A percentile compares a stretch with the other conserved stretches of the same genome.
phyloP scores from a whole-genome alignment of 1,284 basidiomycete genomes.

The Ganoderma lingzhi region DNA sequence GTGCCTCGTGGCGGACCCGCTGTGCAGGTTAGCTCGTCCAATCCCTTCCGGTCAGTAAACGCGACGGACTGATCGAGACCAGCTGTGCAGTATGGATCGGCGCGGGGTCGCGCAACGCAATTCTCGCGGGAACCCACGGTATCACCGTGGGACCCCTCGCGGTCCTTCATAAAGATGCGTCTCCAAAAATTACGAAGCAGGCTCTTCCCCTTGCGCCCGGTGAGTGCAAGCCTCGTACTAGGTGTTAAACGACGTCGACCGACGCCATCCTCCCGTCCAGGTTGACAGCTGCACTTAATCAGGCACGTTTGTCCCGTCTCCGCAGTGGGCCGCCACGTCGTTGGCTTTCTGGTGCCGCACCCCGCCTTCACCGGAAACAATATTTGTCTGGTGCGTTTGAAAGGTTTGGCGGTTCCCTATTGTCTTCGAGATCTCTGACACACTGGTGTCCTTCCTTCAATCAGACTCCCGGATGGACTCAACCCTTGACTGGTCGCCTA shows the following conservation, averaged over 20 bases:
- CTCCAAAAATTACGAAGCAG: not conserved
- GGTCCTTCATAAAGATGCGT: not conserved
- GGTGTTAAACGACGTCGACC: not conserved
- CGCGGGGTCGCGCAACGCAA: not conserved
- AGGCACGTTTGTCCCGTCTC: not conserved
- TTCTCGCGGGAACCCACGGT: not conserved
- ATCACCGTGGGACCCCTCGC: not conserved
- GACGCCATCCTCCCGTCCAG: not conserved
- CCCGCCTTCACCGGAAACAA: not conserved
- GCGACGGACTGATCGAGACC: not conserved
- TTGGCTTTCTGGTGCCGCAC: not conserved
- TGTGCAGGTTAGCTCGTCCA: not conserved
- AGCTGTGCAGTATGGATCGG: not conserved
- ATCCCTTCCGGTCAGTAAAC: not conserved
- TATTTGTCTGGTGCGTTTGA: not conserved
- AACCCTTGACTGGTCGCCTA: not conserved
- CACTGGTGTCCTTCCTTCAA: not conserved
- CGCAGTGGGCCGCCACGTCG: not conserved
- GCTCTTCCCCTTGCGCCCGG: not conserved
- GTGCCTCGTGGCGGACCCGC: not conserved
- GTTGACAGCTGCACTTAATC: conserved; percentile 1
- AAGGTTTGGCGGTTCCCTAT: not conserved
- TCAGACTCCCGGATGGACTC: not conserved
- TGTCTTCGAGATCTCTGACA: not conserved
- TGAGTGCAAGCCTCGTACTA: not conserved